phyloP scores from a whole-genome alignment of 2,329 filamentous ascomycete species.

The Diaporthe humulicola region DNA sequence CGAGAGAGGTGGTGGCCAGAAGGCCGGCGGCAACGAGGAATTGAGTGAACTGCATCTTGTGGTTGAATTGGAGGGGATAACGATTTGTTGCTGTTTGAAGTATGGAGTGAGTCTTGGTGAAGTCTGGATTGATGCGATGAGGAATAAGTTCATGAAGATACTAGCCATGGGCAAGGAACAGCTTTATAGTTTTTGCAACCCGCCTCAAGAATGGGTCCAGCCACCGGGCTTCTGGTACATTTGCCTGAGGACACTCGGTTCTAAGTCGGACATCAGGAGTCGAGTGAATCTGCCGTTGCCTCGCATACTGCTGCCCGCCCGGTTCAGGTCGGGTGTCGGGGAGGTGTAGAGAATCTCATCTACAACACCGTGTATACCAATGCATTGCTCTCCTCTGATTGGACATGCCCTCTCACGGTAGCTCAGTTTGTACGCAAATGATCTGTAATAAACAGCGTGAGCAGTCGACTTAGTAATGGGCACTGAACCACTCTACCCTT shows the following conservation, averaged over 20 bases:
- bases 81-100: neutral
- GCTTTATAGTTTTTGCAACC: neutral
- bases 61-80: neutral
- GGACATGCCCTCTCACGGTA: neutral
- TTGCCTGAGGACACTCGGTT: neutral
- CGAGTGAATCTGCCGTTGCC: neutral
- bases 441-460: neutral
- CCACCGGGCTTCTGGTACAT: neutral
- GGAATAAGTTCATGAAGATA: neutral
- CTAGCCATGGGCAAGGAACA: neutral
- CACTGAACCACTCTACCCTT: neutral
- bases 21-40: constrained; percentile 23
- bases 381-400: neutral
- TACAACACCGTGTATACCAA: neutral
- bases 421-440: neutral
- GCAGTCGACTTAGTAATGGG: neutral
- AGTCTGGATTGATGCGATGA: neutral
- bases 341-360: neutral
- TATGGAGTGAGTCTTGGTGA: no score
- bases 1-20: constrained; percentile 20
- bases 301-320: neutral
- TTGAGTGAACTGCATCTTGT: constrained; percentile 33
- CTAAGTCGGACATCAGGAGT: neutral
- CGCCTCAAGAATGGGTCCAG: neutral
- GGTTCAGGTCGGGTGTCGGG: neutral